phyloP scores from a whole-genome alignment of 768 basidiomycete genomes.

The Psilocybe azurescens region DNA sequence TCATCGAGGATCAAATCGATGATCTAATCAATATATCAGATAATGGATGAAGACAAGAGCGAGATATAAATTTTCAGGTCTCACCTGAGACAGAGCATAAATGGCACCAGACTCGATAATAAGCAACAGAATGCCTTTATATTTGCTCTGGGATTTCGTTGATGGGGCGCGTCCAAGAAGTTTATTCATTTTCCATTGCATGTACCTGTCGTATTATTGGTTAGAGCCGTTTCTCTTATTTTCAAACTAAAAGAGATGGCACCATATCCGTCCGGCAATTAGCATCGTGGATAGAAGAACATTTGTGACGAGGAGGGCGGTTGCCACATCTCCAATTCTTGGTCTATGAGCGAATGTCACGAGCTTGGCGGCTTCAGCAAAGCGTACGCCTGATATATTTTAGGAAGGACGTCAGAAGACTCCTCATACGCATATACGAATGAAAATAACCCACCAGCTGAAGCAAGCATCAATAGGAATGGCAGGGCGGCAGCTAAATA shows the following conservation, averaged over 20 bases:
- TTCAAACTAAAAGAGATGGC: too few species aligned
- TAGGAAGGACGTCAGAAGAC: too few species aligned
- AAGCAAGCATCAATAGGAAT: conserved; percentile 8
- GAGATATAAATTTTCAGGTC: not conserved
- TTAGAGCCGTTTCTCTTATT: not conserved
- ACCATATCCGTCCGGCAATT: conserved; percentile 9
- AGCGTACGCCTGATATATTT: not conserved
- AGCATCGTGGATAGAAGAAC: conserved; percentile 7
- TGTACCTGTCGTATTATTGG: conserved; percentile 2
- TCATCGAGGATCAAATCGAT: conserved; percentile 12
- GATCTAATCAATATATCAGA: not conserved
- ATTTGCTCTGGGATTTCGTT: conserved; percentile 2
- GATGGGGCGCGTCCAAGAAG: conserved; percentile 5
- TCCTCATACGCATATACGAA: not conserved
- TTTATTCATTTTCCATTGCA: conserved; percentile 13
- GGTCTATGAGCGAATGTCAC: conserved; percentile 5
- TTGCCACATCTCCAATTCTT: conserved; percentile 4
- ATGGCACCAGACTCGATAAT: conserved; percentile 11
- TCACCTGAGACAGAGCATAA: conserved; percentile 7
- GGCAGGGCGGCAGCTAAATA: conserved; percentile 4
- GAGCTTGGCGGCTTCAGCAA: conserved; percentile 8
- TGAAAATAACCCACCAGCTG: not conserved
- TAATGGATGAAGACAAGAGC: not conserved
- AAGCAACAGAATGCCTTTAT: conserved; percentile 5
- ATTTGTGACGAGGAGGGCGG: conserved; percentile 7